Evolutionary conservation across 2,329 filamentous ascomycete species (phyloP).

Genomic region (Alternaria sp.): DNA sequence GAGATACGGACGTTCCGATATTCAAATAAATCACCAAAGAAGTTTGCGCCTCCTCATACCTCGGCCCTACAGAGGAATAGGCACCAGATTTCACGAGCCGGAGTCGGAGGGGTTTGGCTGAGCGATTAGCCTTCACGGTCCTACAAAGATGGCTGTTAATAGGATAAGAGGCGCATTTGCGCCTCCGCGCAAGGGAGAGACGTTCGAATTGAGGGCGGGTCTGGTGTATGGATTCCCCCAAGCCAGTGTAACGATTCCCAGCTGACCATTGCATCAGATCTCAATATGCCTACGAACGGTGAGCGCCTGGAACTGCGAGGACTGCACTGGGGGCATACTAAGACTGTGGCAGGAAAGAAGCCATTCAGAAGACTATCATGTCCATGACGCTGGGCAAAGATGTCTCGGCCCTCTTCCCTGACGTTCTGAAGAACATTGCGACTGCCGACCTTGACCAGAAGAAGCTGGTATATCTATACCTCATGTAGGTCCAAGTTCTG

Average conservation of each 20-base stretch:
- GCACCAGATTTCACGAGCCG: constrained; percentile 7
- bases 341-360: constrained; percentile 74
- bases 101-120: constrained; percentile 45
- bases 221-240: constrained; percentile 64
- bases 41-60: constrained; percentile 1
- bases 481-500: constrained; percentile 69
- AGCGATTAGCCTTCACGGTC: constrained; percentile 37
- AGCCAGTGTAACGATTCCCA: constrained; percentile 6
- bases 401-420: constrained; percentile 94
- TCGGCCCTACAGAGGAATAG: background rate
- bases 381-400: constrained; percentile 99
- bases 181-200: constrained; percentile 94
- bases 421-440: constrained; percentile 98
- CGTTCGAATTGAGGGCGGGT: constrained; percentile 93
- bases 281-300: constrained; percentile 97
- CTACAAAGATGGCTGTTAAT: constrained; percentile 82
- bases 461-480: constrained; percentile 97
- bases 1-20: background rate
- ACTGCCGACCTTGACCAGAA: constrained; percentile 95
- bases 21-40: background rate
- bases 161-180: constrained; percentile 93
- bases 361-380: constrained; percentile 99
- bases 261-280: constrained; percentile 65
- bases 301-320: constrained; percentile 21
- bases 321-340: constrained; percentile 36